Base-by-base conservation (phyloP, 441 rosid genomes). In the Eutrema salsugineum region DNA sequence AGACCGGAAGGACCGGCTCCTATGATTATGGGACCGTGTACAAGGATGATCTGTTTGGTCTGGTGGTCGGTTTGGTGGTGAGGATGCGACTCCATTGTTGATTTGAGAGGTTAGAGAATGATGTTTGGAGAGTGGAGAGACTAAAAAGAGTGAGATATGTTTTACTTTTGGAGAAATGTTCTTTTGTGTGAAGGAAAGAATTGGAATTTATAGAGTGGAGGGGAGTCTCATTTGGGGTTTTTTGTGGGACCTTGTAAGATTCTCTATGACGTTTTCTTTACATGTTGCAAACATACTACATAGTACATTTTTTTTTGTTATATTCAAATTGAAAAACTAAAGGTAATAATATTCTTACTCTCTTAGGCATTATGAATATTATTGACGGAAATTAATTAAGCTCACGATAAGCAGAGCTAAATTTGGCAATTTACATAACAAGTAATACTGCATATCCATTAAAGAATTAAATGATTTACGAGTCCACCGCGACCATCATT, bases 1-100 rank as follows among this genome's bases (percentile, higher is more conserved):
- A 95, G 73, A 62, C 99, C 99, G 20, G 99, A 91, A 10, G 99
- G 98, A 4, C 99, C 99, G 1, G 96, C 99, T 14, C 99, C 99
- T 27, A 95, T 78, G 17, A 92, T 89, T 53, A 94, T 84, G 22
- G 97, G 93, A 4, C 91, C 88, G 7, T 66, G 54, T 36, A 87
- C 82, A 33, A 20, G 11, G 62, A 76, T 49, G 48, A 76, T 40
- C 14, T 75, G 66, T 32, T 63, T 62, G 65, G 69, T 62, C 51
- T 53, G 73, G 33, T 48, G 60, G 42, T 57, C n/a, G 17, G 36
- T 47, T 20, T 49, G 63, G 70, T 39, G 15, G 28, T 19, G 62
- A 57, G 39, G 48, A 27, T 9, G 62, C 48, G 66, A 39, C 55
- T 76, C 71, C 79, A 76, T 76, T 48, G 28, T 27, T 15, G 10